phyloP scores from a whole-genome alignment of 2,329 filamentous ascomycete species.

The Didymella pinodella region DNA sequence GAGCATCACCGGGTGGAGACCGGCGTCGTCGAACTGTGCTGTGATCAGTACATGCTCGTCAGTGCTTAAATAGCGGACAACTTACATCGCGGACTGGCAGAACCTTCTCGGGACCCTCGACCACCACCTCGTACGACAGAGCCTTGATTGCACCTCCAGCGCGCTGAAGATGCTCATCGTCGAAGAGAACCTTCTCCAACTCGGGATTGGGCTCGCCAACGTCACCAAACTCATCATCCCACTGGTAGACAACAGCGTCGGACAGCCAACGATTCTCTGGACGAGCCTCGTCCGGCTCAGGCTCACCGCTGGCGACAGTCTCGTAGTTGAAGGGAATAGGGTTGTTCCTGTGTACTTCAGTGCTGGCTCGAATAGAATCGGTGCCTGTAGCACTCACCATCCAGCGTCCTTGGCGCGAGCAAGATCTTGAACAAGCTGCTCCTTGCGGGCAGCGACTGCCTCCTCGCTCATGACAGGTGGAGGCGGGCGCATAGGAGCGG shows the following conservation, averaged over 20 bases:
- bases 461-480: constrained; percentile 17
- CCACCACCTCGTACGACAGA: constrained; percentile 62
- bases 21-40: constrained; percentile 73
- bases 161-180: constrained; percentile 59
- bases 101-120: constrained; percentile 59
- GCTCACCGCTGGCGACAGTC: constrained; percentile 37
- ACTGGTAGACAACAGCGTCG: constrained; percentile 77
- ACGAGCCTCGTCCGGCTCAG: constrained; percentile 29
- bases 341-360: constrained; percentile 36
- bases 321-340: constrained; percentile 61
- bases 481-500: constrained; percentile 5
- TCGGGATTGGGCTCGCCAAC: constrained; percentile 74
- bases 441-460: constrained; percentile 29
- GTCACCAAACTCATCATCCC: constrained; percentile 85
- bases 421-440: constrained; percentile 36
- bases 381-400: constrained; percentile 49
- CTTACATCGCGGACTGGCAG: constrained; percentile 61
- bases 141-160: constrained; percentile 70
- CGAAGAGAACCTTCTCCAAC: constrained; percentile 80
- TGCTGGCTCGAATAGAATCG: background rate
- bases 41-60: constrained; percentile 5
- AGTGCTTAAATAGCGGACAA: constrained; percentile 11
- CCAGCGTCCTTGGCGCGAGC: constrained; percentile 46
- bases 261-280: constrained; percentile 56
- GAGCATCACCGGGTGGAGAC: constrained; percentile 83